Conservation (phyloP, 192 early-diverging fungal species). For the Coemansia sp. region DNA sequence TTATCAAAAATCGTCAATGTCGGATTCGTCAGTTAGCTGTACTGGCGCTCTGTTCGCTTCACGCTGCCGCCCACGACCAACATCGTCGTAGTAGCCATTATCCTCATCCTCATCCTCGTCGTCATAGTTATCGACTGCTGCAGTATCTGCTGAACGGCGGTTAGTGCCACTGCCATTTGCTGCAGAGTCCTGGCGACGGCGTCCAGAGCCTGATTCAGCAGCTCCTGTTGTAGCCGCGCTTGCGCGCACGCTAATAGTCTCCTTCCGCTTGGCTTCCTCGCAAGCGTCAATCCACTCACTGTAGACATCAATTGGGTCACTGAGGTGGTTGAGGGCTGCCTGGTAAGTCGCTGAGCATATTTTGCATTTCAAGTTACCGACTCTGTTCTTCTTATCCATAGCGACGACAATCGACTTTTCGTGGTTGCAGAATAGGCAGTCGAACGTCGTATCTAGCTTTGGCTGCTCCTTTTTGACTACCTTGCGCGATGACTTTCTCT, state of each 20-base stretch:
- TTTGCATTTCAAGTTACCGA: slow-evolving; percentile 77
- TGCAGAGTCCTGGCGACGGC: background rate
- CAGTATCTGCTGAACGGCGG: background rate
- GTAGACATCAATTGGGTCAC: slow-evolving; percentile 87
- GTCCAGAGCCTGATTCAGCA: background rate
- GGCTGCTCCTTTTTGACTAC: slow-evolving; percentile 62
- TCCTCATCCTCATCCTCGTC: background rate
- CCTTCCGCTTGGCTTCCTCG: slow-evolving; percentile 60
- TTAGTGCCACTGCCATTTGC: background rate
- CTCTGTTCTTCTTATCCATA: slow-evolving; percentile 67
- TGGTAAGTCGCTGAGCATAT: slow-evolving; percentile 78
- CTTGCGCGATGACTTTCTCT: slow-evolving; percentile 77
- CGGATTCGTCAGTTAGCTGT: slow-evolving; percentile 36
- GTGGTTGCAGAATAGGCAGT: slow-evolving; percentile 88
- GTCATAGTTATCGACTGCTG: background rate
- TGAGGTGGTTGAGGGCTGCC: slow-evolving; percentile 67
- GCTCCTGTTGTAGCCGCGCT: background rate
- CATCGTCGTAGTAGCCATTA: background rate
- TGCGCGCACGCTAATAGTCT: background rate
- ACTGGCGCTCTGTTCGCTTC: slow-evolving; percentile 33
- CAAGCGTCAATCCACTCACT: slow-evolving; percentile 87
- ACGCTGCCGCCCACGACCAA: background rate
- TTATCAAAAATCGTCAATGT: slow-evolving; percentile 26
- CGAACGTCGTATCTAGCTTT: slow-evolving; percentile 73
- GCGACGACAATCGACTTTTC: slow-evolving; percentile 75